phyloP scores from a whole-genome alignment of 176 grass and related monocot genomes.

The Oryza brachyantha region DNA sequence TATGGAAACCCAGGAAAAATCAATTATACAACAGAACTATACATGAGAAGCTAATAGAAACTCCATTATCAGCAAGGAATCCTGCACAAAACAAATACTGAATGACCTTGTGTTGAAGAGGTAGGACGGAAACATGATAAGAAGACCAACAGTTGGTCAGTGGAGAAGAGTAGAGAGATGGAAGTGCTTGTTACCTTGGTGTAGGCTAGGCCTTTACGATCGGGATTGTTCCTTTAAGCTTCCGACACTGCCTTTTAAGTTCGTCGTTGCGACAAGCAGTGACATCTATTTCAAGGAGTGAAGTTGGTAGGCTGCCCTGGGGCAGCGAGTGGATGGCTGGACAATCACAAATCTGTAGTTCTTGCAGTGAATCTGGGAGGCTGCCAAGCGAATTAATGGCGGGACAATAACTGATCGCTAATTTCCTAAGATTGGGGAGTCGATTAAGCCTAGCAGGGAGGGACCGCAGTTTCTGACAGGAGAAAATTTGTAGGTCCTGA shows the following conservation, averaged over 20 bases:
- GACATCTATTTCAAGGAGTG: background rate
- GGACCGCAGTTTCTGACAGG: rapidly evolving
- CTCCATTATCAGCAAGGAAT: too few species aligned
- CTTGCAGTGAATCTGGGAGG: background rate
- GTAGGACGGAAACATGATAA: too few species aligned
- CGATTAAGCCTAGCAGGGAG: background rate
- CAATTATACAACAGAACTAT: too few species aligned
- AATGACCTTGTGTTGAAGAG: too few species aligned
- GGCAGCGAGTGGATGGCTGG: background rate
- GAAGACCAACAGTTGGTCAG: too few species aligned
- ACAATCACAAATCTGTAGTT: rapidly evolving
- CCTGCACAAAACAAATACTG: too few species aligned
- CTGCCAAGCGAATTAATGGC: background rate
- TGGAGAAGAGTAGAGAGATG: too few species aligned
- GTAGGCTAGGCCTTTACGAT: background rate
- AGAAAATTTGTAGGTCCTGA: rapidly evolving
- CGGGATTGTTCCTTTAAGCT: slow-evolving; percentile 1
- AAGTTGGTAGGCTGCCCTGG: background rate
- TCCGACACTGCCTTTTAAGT: background rate
- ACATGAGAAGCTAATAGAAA: too few species aligned
- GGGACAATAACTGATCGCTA: rapidly evolving
- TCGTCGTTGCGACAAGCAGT: rapidly evolving
- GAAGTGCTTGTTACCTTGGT: slow-evolving; percentile 1
- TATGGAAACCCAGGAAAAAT: too few species aligned
- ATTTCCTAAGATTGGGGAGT: background rate